Evolutionary conservation across 2,329 filamentous ascomycete genomes (phyloP).

Genomic region (Paramyrothecium sp.): DNA sequence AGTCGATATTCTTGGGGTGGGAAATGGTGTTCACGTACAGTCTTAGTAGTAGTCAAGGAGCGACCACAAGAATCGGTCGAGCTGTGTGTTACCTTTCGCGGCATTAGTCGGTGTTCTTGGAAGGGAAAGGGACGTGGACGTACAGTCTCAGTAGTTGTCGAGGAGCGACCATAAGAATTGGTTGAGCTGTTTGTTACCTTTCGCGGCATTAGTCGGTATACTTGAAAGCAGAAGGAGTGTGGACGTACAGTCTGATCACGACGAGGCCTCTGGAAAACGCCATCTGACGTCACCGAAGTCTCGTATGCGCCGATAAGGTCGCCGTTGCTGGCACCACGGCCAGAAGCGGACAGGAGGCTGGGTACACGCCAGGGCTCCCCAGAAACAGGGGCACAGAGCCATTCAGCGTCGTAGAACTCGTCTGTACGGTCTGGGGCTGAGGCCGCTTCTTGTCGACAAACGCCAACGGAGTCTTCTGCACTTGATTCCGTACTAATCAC

Average conservation of each 20-base stretch:
- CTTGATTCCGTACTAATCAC: not conserved
- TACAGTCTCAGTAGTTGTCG: constrained; percentile 11
- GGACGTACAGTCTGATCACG: constrained; percentile 14
- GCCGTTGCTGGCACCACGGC: not conserved
- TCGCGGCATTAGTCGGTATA: constrained; percentile 17
- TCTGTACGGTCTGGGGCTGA: not conserved
- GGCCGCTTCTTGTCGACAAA: not conserved
- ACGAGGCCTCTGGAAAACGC: not conserved
- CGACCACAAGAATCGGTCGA: constrained; percentile 1
- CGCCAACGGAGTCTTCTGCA: not conserved
- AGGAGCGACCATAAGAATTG: not conserved
- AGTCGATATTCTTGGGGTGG: constrained; percentile 10
- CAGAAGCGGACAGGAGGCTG: not conserved
- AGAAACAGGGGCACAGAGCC: not conserved
- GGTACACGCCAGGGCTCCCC: not conserved
- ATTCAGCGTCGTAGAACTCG: not conserved
- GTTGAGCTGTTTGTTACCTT: constrained; percentile 16
- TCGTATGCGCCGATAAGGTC: not conserved
- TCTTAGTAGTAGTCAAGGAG: constrained; percentile 5
- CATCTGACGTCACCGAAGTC: not conserved
- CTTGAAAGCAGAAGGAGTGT: not conserved
- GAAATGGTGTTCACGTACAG: constrained; percentile 9
- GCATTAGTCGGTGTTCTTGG: constrained; percentile 11
- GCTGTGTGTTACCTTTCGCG: constrained; percentile 17
- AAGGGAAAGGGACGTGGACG: not conserved